These are phyloP conservation scores for Kickxella alabastrina DNA, from an alignment of 192 early-diverging fungal genomes.

Conservation along the genomic window DNA sequence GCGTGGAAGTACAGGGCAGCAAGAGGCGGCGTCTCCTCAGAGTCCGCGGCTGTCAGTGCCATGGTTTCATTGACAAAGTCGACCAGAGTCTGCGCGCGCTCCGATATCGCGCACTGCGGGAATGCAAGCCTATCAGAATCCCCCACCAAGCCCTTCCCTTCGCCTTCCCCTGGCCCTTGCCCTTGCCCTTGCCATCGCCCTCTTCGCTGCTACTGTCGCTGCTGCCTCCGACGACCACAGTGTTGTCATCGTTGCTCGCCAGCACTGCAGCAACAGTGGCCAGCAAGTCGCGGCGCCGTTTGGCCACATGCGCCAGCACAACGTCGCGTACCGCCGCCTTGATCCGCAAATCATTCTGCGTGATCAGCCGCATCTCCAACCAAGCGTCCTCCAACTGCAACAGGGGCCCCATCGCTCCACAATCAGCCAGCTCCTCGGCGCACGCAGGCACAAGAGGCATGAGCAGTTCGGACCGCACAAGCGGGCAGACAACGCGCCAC, in stretches of 20 bases:
- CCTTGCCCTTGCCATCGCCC: conserved; percentile 9
- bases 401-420: conserved; percentile 25
- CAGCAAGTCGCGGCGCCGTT: conserved; percentile 37
- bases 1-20: conserved; percentile 32
- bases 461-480: conserved; percentile 16
- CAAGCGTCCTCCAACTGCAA: conserved; percentile 37
- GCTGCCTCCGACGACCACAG: conserved; percentile 32
- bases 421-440: conserved; percentile 19
- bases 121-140: conserved; percentile 16
- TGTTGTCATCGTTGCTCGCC: conserved; percentile 36
- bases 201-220: conserved; percentile 9
- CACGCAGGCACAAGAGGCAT: conserved; percentile 22
- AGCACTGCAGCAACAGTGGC: conserved; percentile 25
- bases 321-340: conserved; percentile 18
- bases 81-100: conserved; percentile 38
- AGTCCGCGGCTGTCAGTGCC: conserved; percentile 8
- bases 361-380: conserved; percentile 25
- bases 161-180: conserved; percentile 1
- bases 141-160: conserved; percentile 1
- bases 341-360: conserved; percentile 12
- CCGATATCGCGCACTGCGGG: conserved; percentile 38
- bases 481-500: conserved; percentile 26
- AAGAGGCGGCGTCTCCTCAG: conserved; percentile 1
- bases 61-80: conserved; percentile 48
- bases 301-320: conserved; percentile 30